Evolutionary conservation across 768 basidiomycete genomes (phyloP).

Genomic region (Calocera cornea): DNA sequence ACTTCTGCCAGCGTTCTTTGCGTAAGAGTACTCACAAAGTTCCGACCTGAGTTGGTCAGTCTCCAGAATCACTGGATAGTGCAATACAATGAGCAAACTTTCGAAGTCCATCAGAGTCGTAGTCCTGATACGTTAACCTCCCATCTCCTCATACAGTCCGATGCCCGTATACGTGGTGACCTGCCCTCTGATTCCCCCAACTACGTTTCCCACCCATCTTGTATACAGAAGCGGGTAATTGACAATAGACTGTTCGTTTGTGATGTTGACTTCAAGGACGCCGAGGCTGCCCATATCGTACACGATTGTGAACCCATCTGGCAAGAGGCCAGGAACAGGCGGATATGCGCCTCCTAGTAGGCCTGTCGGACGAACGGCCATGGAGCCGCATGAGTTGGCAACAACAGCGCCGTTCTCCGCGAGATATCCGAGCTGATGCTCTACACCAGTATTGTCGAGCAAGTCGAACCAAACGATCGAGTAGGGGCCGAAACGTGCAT

Average conservation of each 20-base stretch:
- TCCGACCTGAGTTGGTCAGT: too few species aligned
- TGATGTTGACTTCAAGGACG: not conserved
- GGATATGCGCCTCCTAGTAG: not conserved
- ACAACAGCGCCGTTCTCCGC: not conserved
- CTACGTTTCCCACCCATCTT: not conserved
- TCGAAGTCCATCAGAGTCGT: too few species aligned
- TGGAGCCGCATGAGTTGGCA: not conserved
- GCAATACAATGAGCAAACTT: too few species aligned
- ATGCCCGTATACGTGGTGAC: not conserved
- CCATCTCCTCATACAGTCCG: not conserved
- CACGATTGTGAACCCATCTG: not conserved
- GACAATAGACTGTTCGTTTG: not conserved
- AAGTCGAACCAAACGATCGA: not conserved
- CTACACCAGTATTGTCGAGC: not conserved
- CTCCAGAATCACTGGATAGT: too few species aligned
- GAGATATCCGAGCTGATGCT: not conserved
- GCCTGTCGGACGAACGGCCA: not conserved
- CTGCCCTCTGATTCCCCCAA: not conserved
- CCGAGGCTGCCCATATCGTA: not conserved
- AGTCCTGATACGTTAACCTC: not conserved
- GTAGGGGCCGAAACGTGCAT: not conserved
- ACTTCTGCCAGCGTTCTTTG: too few species aligned
- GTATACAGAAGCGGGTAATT: not conserved
- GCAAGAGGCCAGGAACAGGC: not conserved
- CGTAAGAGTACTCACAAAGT: too few species aligned